These are phyloP conservation scores for Erodium trifolium DNA, from an alignment of 441 rosid genomes.

Conservation along the genomic window DNA sequence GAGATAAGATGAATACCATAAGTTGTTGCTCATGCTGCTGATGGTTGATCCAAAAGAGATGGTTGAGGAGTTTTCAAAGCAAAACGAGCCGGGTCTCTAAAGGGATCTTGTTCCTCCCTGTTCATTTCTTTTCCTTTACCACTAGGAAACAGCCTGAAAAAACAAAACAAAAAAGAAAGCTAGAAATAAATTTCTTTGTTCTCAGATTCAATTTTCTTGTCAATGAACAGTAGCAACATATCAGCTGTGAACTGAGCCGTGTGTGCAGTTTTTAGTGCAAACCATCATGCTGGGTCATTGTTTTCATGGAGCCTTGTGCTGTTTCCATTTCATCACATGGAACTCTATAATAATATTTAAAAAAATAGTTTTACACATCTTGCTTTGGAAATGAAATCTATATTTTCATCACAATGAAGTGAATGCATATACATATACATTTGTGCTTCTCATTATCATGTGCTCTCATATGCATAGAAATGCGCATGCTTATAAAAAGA, in stretches of 20 bases:
- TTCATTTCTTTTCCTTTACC: conserved; percentile 19
- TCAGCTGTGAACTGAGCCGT: conserved; percentile 12
- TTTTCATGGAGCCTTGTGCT: conserved; percentile 29
- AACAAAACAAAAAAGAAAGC: conserved; percentile 6
- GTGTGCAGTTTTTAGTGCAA: conserved; percentile 16
- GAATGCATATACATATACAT: not conserved
- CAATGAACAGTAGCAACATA: conserved; percentile 20
- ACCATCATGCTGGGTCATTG: no score
- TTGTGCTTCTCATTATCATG: not conserved
- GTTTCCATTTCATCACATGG: conserved; percentile 12
- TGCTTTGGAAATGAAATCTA: conserved; percentile 4
- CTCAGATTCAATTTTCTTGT: conserved; percentile 18
- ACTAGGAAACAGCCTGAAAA: conserved; percentile 31
- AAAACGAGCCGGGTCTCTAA: conserved; percentile 23
- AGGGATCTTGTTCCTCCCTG: conserved; percentile 22
- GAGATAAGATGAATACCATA: conserved; percentile 15
- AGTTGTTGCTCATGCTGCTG: conserved; percentile 16
- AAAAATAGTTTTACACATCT: conserved; percentile 1
- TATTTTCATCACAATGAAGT: not conserved
- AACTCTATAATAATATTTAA: not conserved
- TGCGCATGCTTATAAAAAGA: conserved; percentile 4
- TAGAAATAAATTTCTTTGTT: conserved; percentile 30
- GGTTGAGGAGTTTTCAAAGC: conserved; percentile 11
- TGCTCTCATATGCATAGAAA: conserved; percentile 5
- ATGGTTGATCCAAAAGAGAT: conserved; percentile 16